Evolutionary conservation across 1,284 basidiomycete genomes (phyloP).

Genomic region (Trichosporon sp.): DNA sequence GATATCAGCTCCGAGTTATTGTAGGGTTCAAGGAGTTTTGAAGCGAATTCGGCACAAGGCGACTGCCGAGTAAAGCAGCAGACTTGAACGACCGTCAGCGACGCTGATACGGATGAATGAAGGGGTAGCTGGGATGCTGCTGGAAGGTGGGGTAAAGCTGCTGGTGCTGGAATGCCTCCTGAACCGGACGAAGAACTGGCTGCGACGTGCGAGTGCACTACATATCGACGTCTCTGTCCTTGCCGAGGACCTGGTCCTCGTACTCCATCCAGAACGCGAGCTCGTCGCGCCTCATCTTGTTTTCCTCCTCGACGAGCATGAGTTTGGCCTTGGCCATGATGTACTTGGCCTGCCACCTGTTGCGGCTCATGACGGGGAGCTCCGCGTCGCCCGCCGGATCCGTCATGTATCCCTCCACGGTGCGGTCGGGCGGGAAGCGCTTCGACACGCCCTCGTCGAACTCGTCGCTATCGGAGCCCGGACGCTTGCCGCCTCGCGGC

Average conservation of each 20-base stretch:
- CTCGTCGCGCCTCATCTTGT: slow-evolving; percentile 46
- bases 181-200: too few relatives aligned
- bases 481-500: slow-evolving; percentile 23
- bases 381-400: slow-evolving; percentile 34
- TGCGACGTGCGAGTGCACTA: slow-evolving; percentile 1
- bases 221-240: background rate
- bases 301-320: slow-evolving; percentile 55
- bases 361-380: slow-evolving; percentile 41
- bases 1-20: too few relatives aligned
- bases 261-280: slow-evolving; percentile 32
- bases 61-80: too few relatives aligned
- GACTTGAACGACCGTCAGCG: too few relatives aligned
- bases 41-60: too few relatives aligned
- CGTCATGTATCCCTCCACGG: slow-evolving; percentile 30
- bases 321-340: slow-evolving; percentile 54
- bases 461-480: slow-evolving; percentile 31
- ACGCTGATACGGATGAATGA: background rate
- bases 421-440: slow-evolving; percentile 32
- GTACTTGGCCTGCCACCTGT: slow-evolving; percentile 47
- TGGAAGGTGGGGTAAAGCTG: background rate
- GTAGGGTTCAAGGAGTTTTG: too few relatives aligned
- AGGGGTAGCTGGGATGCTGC: background rate
- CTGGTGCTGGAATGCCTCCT: too few relatives aligned
- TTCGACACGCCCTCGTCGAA: slow-evolving; percentile 38
- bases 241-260: slow-evolving; percentile 30